These are phyloP conservation scores for Phialemonium atrogriseum DNA, from an alignment of 2,329 filamentous ascomycete species.

Conservation along the genomic window DNA sequence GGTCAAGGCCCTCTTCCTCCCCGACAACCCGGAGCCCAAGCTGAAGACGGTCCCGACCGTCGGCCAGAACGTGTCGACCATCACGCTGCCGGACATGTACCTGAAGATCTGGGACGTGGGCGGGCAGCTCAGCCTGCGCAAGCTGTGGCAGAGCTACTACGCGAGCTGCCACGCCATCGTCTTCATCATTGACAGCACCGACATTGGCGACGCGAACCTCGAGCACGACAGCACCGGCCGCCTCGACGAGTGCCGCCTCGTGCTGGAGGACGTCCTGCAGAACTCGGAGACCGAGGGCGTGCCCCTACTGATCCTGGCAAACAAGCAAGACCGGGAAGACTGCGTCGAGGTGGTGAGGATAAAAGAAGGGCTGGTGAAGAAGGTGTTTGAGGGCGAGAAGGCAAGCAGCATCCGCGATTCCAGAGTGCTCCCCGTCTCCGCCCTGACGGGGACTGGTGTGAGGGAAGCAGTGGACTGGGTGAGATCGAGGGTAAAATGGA, in stretches of 20 bases:
- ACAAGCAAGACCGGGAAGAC: constrained; percentile 96
- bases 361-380: constrained; percentile 92
- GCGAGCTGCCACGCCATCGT: constrained; percentile 90
- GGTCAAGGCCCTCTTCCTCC: constrained; percentile 80
- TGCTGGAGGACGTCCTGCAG: constrained; percentile 83
- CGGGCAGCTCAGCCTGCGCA: constrained; percentile 80
- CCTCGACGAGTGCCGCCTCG: constrained; percentile 79
- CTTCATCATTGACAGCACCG: constrained; percentile 93
- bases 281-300: constrained; percentile 85
- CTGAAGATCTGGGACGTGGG: constrained; percentile 98
- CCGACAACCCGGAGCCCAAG: constrained; percentile 53
- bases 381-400: constrained; percentile 92
- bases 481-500: constrained; percentile 86
- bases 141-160: constrained; percentile 96
- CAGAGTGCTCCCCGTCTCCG: constrained; percentile 82
- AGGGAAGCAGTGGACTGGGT: constrained; percentile 97
- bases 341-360: constrained; percentile 96
- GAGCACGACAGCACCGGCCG: constrained; percentile 45
- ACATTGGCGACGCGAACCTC: constrained; percentile 77
- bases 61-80: constrained; percentile 91
- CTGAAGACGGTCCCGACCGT: constrained; percentile 91
- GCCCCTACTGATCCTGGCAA: constrained; percentile 84
- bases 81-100: constrained; percentile 89
- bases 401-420: constrained; percentile 80
- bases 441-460: constrained; percentile 81